Evolutionary conservation across 495 filamentous ascomycete genomes (phyloP), one percentile per base, ranked within the genome.

Genomic region (Podospora sp.): DNA sequence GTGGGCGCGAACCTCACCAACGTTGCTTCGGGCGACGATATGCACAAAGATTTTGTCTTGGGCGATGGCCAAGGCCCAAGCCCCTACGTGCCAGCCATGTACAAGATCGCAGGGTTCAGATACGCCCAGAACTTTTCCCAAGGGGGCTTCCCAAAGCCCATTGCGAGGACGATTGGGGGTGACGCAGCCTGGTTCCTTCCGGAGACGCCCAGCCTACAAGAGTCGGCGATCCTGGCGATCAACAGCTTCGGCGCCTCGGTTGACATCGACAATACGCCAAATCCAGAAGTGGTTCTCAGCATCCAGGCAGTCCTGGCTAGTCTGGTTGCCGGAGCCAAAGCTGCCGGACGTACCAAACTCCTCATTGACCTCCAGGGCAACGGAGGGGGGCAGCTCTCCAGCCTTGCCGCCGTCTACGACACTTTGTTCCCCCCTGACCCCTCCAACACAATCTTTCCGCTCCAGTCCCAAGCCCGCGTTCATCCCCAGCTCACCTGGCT

Each of bases 311-410:
- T 52, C 2, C 66, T 35, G 50, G 78, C 71, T 6, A 65, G 60
- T 9, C 58, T 69, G 18, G 25, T 68, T 21, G 1, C 21, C 0
- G 24, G 35, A 1, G 68, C 68, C n/a, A 60, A 59, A 18, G 62
- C 52, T 1, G 35, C 63, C n/a, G 62, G 62, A 46, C 63, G 71
- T 6, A 18, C 66, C 60, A 50, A 69, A 40, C 73, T 88, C 3
- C 72, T 88, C 52, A 81, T 89, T 61, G 86, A 89, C 66, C 66
- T 89, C 0, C 77, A 82, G 6, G 73, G 74, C n/a, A 88, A 88
- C 68, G 73, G 72, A 0, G 86, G 86, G 8, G 87, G 87, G 14
- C 68, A 68, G 6, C 70, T 81, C 25, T 24, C 76, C 51, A 70
- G 75, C 26, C 68, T 77, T 11, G 73, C 74, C 22, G 77, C 79